These are phyloP conservation scores for Aureobasidium sp. DNA, from an alignment of 2,329 filamentous ascomycete genomes.

Conservation along the genomic window DNA sequence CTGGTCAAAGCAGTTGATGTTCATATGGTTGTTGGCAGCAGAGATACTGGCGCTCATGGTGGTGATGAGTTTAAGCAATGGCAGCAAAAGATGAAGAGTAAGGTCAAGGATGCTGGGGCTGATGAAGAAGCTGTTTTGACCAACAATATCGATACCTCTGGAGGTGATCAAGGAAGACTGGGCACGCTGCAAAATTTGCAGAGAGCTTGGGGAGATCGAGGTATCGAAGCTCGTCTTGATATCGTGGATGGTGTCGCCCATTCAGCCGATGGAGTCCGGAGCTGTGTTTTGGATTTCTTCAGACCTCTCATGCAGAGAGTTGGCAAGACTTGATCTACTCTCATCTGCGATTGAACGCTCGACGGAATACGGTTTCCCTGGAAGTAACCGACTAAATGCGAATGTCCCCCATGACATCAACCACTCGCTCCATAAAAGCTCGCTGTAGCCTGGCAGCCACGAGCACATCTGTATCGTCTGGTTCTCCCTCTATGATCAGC, in stretches of 20 bases:
- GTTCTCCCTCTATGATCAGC: neutral
- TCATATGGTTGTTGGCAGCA: constrained; percentile 6
- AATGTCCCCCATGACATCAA: neutral
- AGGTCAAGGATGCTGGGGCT: neutral
- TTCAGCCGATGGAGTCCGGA: neutral
- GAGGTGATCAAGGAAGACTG: constrained; percentile 8
- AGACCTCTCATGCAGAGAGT: neutral
- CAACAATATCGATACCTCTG: neutral
- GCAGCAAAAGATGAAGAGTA: neutral
- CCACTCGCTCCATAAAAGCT: neutral
- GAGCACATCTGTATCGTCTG: neutral
- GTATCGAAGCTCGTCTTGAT: neutral
- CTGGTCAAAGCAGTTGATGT: neutral
- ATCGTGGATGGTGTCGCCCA: constrained; percentile 2
- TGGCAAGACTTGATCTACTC: no score
- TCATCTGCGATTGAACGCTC: no score
- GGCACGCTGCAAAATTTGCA: neutral
- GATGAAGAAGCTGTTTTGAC: neutral
- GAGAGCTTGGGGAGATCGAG: neutral
- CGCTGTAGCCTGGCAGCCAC: neutral
- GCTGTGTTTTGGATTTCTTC: neutral
- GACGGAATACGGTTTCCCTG: no score
- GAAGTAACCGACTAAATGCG: neutral
- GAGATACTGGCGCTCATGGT: constrained; percentile 1
- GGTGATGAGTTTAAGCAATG: neutral